Evolutionary conservation across 2,329 filamentous ascomycete genomes (phyloP).

Genomic region (Xylaria sp.): DNA sequence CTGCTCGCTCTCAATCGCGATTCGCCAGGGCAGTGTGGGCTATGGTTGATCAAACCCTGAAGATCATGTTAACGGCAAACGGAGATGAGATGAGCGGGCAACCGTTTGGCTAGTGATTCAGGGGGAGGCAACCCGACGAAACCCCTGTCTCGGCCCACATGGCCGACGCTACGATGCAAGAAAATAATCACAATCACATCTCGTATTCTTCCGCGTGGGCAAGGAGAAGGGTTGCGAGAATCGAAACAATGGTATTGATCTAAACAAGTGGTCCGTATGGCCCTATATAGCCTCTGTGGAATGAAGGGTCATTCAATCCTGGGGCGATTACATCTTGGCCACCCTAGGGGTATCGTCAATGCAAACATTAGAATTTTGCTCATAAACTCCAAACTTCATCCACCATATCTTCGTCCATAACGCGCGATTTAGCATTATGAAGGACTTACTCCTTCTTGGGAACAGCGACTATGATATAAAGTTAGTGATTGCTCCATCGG

Average conservation of each 20-base stretch:
- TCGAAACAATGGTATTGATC: conserved; percentile 38
- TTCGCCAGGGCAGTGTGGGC: too few species aligned
- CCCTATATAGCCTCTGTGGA: conserved; percentile 22
- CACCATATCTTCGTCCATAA: conserved; percentile 27
- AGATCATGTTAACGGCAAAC: background rate
- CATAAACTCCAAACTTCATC: conserved; percentile 34
- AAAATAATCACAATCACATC: conserved; percentile 2
- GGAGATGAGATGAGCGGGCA: background rate
- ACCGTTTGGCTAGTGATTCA: background rate
- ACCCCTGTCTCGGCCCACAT: background rate
- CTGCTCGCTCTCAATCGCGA: too few species aligned
- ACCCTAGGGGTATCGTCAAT: conserved; percentile 47
- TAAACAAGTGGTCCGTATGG: conserved; percentile 35
- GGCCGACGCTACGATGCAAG: background rate
- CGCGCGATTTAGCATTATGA: conserved; percentile 22
- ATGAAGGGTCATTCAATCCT: conserved; percentile 28
- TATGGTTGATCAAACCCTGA: background rate
- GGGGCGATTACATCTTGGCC: conserved; percentile 44
- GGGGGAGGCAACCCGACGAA: background rate
- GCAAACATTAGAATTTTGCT: conserved; percentile 38
- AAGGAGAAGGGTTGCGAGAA: conserved; percentile 4
- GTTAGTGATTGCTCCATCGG: conserved; percentile 13
- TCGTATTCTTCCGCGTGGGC: background rate
- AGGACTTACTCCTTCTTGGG: conserved; percentile 57
- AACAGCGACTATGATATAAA: conserved; percentile 56